Percentiles rank a stretch among this genome's conserved stretches.
Conservation (phyloP, 768 basidiomycete genomes). For the Xerocomellus amylosporus region DNA sequence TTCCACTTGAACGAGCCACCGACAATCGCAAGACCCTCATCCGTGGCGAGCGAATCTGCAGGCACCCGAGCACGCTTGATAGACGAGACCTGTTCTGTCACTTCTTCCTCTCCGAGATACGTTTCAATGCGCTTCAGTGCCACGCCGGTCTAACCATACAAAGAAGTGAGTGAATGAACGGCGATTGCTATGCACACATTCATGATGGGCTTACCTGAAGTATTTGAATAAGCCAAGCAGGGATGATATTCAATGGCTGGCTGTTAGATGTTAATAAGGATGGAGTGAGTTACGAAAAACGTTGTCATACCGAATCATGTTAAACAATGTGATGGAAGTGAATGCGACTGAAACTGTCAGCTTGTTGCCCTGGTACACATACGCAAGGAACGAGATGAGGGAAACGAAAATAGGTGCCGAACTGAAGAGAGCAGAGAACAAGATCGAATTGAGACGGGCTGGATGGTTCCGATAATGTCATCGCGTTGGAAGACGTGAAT, state of each 20-base stretch:
- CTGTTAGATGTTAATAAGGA: constrained; percentile 30
- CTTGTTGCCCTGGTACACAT: constrained; percentile 67
- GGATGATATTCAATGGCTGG: constrained; percentile 74
- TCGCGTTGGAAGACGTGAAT: no score
- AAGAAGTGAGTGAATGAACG: not conserved
- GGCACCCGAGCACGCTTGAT: constrained; percentile 41
- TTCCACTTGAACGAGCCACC: constrained; percentile 58
- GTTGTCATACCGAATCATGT: constrained; percentile 64
- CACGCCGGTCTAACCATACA: constrained; percentile 45
- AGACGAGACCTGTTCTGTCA: constrained; percentile 55
- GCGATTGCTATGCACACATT: no score
- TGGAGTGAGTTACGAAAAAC: not conserved
- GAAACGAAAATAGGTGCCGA: constrained; percentile 78
- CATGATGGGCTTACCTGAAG: constrained; percentile 43
- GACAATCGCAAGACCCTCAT: constrained; percentile 45
- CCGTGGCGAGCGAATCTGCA: constrained; percentile 20
- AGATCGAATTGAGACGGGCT: constrained; percentile 70
- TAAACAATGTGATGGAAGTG: constrained; percentile 83
- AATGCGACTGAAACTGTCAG: constrained; percentile 81
- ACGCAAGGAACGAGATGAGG: constrained; percentile 73
- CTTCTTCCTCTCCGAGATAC: constrained; percentile 62
- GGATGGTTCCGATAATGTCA: not conserved
- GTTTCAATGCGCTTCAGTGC: constrained; percentile 58
- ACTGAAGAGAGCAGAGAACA: constrained; percentile 72
- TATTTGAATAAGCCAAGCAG: constrained; percentile 74